phyloP scores from a whole-genome alignment of 1,284 basidiomycete species.

The Albatrellus sp. region DNA sequence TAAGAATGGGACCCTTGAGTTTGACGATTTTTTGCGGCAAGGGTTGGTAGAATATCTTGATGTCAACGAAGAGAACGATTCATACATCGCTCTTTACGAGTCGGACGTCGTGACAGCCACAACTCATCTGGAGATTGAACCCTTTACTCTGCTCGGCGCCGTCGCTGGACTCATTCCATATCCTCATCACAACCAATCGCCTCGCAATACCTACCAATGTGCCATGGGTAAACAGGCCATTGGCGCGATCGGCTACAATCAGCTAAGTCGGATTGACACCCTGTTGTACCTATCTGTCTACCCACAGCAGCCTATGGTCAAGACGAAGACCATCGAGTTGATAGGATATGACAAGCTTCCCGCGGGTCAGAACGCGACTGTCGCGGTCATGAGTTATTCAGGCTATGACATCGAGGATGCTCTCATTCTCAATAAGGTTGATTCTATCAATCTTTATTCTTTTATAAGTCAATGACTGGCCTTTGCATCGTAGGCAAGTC shows the following conservation, averaged over 20 bases:
- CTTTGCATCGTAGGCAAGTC: slow-evolving; percentile 50
- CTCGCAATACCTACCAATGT: slow-evolving; percentile 98
- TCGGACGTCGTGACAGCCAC: slow-evolving; percentile 70
- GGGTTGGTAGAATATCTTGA: slow-evolving; percentile 99
- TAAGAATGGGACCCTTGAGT: slow-evolving; percentile 69
- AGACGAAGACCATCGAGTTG: slow-evolving; percentile 96
- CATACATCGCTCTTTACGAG: slow-evolving; percentile 94
- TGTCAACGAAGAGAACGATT: slow-evolving; percentile 99
- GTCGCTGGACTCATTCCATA: slow-evolving; percentile 98
- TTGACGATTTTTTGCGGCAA: slow-evolving; percentile 89
- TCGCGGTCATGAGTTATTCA: slow-evolving; percentile 98
- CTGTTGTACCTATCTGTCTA: slow-evolving; percentile 99
- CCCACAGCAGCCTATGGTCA: slow-evolving; percentile 99
- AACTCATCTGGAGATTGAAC: slow-evolving; percentile 98
- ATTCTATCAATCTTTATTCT: slow-evolving; percentile 3
- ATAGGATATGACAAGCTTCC: slow-evolving; percentile 95
- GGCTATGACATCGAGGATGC: slow-evolving; percentile 99
- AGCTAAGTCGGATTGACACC: slow-evolving; percentile 96
- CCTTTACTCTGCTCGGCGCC: slow-evolving; percentile 94
- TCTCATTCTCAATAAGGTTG: slow-evolving; percentile 89
- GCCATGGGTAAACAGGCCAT: slow-evolving; percentile 99
- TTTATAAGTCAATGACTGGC: background rate
- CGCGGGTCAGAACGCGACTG: slow-evolving; percentile 96
- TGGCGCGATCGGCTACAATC: slow-evolving; percentile 98
- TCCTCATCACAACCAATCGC: slow-evolving; percentile 99